These are phyloP conservation scores for Clausena lansium DNA, from an alignment of 345 rosid species.

Conservation along the genomic window DNA sequence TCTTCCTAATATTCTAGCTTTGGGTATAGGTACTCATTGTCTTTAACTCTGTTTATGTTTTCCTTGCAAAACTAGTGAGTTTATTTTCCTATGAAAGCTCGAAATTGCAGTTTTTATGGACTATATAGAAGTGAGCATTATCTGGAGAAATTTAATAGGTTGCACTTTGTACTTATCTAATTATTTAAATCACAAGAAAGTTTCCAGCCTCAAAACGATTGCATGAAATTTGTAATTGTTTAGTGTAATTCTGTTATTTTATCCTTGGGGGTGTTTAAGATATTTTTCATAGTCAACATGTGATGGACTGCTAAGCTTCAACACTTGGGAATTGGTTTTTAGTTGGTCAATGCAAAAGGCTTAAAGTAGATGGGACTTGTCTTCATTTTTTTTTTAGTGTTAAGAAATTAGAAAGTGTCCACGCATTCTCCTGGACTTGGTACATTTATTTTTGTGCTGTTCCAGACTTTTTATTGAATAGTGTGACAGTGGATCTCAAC, in stretches of 20 bases:
- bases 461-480: background rate
- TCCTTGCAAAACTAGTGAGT: background rate
- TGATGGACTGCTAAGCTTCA: background rate
- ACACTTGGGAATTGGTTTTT: background rate
- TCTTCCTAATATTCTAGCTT: conserved; percentile 85
- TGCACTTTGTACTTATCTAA: background rate
- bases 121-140: background rate
- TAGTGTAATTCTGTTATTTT: background rate
- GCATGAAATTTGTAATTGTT: background rate
- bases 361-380: background rate
- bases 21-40: conserved; percentile 62
- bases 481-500: background rate
- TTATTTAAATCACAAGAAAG: background rate
- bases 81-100: background rate
- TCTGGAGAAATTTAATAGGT: background rate
- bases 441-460: background rate
- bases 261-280: too few species aligned
- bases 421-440: background rate
- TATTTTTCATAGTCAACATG: background rate
- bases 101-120: background rate
- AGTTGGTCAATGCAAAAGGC: background rate
- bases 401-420: background rate
- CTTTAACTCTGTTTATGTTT: conserved; percentile 11
- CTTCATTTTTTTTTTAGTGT: background rate
- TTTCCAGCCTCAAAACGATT: background rate